These are phyloP conservation scores for Trichoderma hamatum DNA, from an alignment of 2,329 filamentous ascomycete genomes.

Conservation along the genomic window DNA sequence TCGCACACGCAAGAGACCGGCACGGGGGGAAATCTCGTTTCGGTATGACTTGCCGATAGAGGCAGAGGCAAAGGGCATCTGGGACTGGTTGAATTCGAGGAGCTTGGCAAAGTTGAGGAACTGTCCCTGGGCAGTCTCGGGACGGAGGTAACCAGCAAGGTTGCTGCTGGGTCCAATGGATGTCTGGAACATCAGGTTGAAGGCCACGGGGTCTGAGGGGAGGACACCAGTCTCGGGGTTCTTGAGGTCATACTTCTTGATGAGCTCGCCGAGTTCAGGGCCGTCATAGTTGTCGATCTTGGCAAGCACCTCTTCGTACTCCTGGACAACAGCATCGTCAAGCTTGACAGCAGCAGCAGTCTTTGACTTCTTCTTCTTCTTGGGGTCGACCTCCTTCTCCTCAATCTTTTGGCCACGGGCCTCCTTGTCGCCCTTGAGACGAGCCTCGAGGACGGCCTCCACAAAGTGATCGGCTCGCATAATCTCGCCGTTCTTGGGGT, in stretches of 20 bases:
- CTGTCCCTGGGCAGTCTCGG: slow-evolving; percentile 97
- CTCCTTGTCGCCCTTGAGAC: slow-evolving; percentile 88
- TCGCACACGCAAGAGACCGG: slow-evolving; percentile 88
- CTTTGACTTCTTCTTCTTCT: slow-evolving; percentile 91
- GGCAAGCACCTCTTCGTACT: slow-evolving; percentile 90
- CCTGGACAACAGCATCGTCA: slow-evolving; percentile 80
- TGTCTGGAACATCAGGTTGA: slow-evolving; percentile 99
- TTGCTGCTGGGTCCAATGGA: slow-evolving; percentile 91
- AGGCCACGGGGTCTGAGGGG: slow-evolving; percentile 79
- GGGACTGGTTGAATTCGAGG: slow-evolving; percentile 91
- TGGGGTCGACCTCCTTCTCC: slow-evolving; percentile 71
- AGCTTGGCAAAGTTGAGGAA: slow-evolving; percentile 97
- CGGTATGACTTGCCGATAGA: slow-evolving; percentile 98
- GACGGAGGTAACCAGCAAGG: slow-evolving; percentile 80
- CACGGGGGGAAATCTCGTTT: slow-evolving; percentile 94
- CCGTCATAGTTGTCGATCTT: slow-evolving; percentile 95
- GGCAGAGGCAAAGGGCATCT: slow-evolving; percentile 96
- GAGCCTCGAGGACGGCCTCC: slow-evolving; percentile 85
- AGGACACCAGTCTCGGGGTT: slow-evolving; percentile 80
- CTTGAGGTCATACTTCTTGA: slow-evolving; percentile 87
- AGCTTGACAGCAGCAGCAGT: slow-evolving; percentile 79
- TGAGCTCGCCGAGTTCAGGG: slow-evolving; percentile 80
- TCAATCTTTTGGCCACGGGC: slow-evolving; percentile 82
- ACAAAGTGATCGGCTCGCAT: slow-evolving; percentile 95
- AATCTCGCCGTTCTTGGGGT: slow-evolving; percentile 96